phyloP scores from a whole-genome alignment of 176 grass and related monocot species.

The Chloris gayana region DNA sequence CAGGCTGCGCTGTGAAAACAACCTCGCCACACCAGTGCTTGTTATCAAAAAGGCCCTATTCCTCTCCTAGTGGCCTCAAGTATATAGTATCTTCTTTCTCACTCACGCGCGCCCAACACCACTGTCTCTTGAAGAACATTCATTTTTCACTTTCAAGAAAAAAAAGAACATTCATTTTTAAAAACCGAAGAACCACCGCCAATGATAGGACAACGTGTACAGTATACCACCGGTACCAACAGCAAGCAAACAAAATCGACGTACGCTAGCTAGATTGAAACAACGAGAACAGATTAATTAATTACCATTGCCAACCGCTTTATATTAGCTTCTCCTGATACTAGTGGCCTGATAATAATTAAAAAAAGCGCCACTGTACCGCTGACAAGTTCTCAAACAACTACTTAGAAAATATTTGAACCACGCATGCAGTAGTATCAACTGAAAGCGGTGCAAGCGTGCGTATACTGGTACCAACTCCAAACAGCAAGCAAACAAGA shows the following conservation, averaged over 20 bases:
- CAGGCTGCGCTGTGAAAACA: not conserved
- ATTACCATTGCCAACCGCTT: not conserved
- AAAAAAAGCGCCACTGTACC: too few relatives aligned
- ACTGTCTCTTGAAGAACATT: too few relatives aligned
- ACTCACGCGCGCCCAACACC: not conserved
- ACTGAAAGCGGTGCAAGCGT: not conserved
- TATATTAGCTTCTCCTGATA: not conserved
- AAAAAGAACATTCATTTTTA: too few relatives aligned
- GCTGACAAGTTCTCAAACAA: not conserved
- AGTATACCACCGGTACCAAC: not conserved
- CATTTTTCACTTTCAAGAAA: too few relatives aligned
- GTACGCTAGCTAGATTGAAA: conserved; percentile 2
- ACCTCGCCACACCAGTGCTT: not conserved
- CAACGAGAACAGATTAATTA: not conserved
- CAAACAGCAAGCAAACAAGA: not conserved
- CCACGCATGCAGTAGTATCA: not conserved
- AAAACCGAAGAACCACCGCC: not conserved
- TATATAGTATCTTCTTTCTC: not conserved
- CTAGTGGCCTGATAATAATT: too few relatives aligned
- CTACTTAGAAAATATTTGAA: not conserved
- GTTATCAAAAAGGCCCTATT: too few relatives aligned
- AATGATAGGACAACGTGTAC: not conserved
- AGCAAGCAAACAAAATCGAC: conserved; percentile 23
- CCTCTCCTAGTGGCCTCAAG: not conserved
- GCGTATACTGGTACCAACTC: not conserved